Evolutionary conservation across 2,329 filamentous ascomycete species (phyloP).

Genomic region (Amylocarpus encephaloides): DNA sequence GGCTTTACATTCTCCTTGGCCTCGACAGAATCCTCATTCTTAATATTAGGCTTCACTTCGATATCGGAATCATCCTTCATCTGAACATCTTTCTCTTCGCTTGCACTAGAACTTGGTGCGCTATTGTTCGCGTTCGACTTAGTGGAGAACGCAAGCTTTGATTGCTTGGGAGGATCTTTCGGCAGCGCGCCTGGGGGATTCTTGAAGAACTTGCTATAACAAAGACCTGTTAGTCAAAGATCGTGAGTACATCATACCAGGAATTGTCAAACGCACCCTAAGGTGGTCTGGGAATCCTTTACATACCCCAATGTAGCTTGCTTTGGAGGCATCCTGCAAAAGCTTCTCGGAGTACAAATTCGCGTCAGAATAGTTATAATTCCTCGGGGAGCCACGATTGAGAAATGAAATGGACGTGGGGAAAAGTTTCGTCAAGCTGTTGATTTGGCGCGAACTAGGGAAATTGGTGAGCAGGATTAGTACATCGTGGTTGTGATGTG

Average conservation of each 20-base stretch:
- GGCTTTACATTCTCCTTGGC: constrained; percentile 19
- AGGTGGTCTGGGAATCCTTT: constrained; percentile 62
- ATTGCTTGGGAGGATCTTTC: constrained; percentile 60
- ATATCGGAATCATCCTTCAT: constrained; percentile 25
- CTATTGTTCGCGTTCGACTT: constrained; percentile 36
- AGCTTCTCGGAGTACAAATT: constrained; percentile 15
- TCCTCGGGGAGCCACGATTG: constrained; percentile 29
- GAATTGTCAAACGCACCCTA: constrained; percentile 52
- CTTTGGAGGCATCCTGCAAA: constrained; percentile 30
- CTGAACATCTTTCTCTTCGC: constrained; percentile 22
- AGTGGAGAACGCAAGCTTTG: constrained; percentile 69
- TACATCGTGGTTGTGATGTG: too few species aligned
- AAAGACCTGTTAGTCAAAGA: constrained; percentile 12
- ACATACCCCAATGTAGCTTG: constrained; percentile 89
- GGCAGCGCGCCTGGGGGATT: constrained; percentile 50
- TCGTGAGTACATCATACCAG: neutral
- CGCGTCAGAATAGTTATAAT: constrained; percentile 15
- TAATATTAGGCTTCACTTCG: constrained; percentile 25
- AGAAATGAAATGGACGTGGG: neutral
- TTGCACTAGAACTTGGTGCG: constrained; percentile 23
- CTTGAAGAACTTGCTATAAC: constrained; percentile 75
- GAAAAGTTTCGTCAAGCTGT: neutral
- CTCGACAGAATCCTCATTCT: constrained; percentile 28
- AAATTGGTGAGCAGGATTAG: too few species aligned
- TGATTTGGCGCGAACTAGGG: neutral